These are phyloP conservation scores for Didymella pomorum DNA, from an alignment of 2,329 filamentous ascomycete species.

Conservation along the genomic window DNA sequence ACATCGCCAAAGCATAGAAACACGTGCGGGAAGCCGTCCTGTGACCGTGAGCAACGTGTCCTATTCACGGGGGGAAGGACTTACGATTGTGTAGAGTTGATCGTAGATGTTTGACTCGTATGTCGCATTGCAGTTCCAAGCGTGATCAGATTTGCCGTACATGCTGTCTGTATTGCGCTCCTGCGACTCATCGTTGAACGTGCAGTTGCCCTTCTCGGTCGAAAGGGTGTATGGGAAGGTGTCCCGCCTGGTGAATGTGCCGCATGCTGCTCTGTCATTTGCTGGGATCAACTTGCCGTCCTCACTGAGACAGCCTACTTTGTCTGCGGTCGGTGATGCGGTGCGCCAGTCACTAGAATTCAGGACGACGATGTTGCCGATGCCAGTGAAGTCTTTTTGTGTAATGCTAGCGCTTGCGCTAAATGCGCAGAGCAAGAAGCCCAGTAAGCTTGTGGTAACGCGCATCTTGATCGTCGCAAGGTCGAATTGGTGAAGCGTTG, in stretches of 20 bases:
- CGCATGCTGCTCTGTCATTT: conserved; percentile 29
- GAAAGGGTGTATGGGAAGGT: conserved; percentile 43
- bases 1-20: conserved; percentile 48
- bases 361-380: conserved; percentile 42
- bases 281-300: conserved; percentile 35
- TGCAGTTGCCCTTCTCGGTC: conserved; percentile 41
- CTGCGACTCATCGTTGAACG: conserved; percentile 38
- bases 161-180: conserved; percentile 42
- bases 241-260: conserved; percentile 30
- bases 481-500: background rate
- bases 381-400: conserved; percentile 41
- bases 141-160: conserved; percentile 38
- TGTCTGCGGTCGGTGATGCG: conserved; percentile 30
- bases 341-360: conserved; percentile 39
- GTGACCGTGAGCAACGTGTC: background rate
- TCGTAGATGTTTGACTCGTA: conserved; percentile 35
- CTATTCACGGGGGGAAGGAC: background rate
- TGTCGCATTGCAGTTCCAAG: conserved; percentile 37
- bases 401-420: conserved; percentile 28
- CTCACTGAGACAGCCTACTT: conserved; percentile 40
- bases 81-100: conserved; percentile 43
- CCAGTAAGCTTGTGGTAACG: conserved; percentile 20
- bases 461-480: conserved; percentile 10
- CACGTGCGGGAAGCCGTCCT: conserved; percentile 42
- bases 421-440: conserved; percentile 19